Conservation (phyloP, 2,329 filamentous ascomycete genomes). For the Fusarium sulawesiense region DNA sequence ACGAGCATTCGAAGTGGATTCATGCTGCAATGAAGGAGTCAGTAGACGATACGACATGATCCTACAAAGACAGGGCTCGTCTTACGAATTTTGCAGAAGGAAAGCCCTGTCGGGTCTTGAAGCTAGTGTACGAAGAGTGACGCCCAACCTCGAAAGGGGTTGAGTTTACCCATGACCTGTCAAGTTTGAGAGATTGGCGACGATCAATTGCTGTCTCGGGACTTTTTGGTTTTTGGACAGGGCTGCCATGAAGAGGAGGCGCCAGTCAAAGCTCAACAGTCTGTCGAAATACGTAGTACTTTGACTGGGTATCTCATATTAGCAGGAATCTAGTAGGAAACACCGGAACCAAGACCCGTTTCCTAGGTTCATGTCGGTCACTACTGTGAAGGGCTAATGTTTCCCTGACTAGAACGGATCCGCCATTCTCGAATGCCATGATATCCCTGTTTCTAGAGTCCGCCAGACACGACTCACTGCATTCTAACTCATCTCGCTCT, state of each 20-base stretch:
- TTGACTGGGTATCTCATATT: background rate
- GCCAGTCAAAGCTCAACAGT: background rate
- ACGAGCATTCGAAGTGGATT: background rate
- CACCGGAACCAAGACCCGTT: background rate
- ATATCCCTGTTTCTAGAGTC: background rate
- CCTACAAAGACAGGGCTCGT: background rate
- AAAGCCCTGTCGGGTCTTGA: background rate
- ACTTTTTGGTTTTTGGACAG: background rate
- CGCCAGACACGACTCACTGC: constrained; percentile 1
- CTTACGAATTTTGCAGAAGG: background rate
- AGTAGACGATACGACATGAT: background rate
- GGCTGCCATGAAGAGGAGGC: background rate
- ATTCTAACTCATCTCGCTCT: constrained; percentile 30
- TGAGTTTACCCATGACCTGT: background rate
- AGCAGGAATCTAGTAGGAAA: background rate
- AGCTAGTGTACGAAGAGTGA: background rate
- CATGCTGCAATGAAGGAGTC: background rate
- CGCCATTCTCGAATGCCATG: background rate
- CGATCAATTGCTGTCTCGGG: constrained; percentile 20
- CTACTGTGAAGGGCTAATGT: background rate
- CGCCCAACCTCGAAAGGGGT: background rate
- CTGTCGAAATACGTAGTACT: background rate
- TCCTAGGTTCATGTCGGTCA: background rate
- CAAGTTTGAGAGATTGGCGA: constrained; percentile 8
- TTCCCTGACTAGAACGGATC: background rate